Base-by-base conservation (phyloP, 352 stramenopile genomes). In the Phytophthora idaei region DNA sequence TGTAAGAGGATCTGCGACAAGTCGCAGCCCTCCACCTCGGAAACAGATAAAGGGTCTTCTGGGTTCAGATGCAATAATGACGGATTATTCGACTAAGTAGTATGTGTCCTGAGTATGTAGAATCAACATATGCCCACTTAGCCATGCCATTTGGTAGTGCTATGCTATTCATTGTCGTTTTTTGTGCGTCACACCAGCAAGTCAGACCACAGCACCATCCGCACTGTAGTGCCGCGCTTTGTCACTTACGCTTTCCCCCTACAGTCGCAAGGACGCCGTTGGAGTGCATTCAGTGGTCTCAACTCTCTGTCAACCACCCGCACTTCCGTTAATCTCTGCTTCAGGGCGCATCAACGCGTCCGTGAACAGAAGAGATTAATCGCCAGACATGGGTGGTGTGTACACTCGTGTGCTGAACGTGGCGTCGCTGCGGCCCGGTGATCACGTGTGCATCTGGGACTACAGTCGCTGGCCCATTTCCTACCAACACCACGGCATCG, bases 371-470 rank as follows among this genome's bases (percentile, higher is more conserved):
- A 27, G 25, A 17, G 21, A n/a, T 42, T 9, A 17, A 41, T 36
- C 2, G 21, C 14, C 15, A 36, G 10, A 8, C 12, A 92, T 95
- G 80, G 85, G 85, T 58, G 82, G 82, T 63, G 81, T 91, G 10
- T 95, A 93, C 73, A 94, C 84, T 57, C 86, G 87, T 48, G 85
- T 95, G 37, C 70, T 80, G 14, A 86, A 89, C 63, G 69, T 93
- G 57, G 64, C 77, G 53, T 93, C 85, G 21, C 73, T 95, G 56
- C 86, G 88, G 21, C 86, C 88, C 0, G 88, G 84, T 15, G 87
- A 95, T 72, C 87, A 95, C 74, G 85, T 95, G 57, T 81, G 74
- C 46, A 92, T 95, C 71, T 95, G 88, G 88, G 88, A 95, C 75
- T 80, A 79, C 57, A 93, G 84, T 59, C 88, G 88, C 51, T 95